A percentile compares a stretch with the other conserved stretches of the same genome.
phyloP scores from a whole-genome alignment of 345 rosid genomes.

The Eucalyptus albens region DNA sequence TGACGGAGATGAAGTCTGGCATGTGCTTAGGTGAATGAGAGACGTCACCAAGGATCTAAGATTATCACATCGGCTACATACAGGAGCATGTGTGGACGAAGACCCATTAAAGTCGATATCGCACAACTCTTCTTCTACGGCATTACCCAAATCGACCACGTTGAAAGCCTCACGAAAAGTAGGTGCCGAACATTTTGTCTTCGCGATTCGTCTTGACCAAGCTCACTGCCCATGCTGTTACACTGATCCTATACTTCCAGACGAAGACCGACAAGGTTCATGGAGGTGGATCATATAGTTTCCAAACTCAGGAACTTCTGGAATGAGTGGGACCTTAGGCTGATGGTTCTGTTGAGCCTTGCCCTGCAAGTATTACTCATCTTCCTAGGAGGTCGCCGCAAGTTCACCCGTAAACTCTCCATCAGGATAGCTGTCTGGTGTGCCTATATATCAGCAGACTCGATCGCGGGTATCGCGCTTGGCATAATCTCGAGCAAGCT shows the following conservation, averaged over 20 bases:
- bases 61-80: background rate
- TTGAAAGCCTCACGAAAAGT: too few relatives aligned
- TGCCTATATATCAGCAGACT: conserved; percentile 11
- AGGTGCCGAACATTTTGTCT: too few relatives aligned
- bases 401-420: background rate
- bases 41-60: background rate
- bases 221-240: background rate
- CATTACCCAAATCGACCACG: too few relatives aligned
- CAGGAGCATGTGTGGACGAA: background rate
- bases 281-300: background rate
- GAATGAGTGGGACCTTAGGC: conserved; percentile 14
- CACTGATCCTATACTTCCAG: background rate
- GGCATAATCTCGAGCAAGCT: conserved; percentile 11
- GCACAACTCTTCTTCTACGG: too few relatives aligned
- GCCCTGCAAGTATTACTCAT: conserved; percentile 3
- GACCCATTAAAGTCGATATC: too few relatives aligned
- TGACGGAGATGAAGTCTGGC: background rate
- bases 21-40: background rate
- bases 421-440: conserved; percentile 1
- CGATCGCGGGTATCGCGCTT: conserved; percentile 1
- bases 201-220: too few relatives aligned
- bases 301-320: background rate
- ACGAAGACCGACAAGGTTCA: background rate
- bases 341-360: conserved; percentile 4
- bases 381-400: background rate